phyloP scores from a whole-genome alignment of 2,329 filamentous ascomycete genomes.

The Penicillium psychrosexuale region DNA sequence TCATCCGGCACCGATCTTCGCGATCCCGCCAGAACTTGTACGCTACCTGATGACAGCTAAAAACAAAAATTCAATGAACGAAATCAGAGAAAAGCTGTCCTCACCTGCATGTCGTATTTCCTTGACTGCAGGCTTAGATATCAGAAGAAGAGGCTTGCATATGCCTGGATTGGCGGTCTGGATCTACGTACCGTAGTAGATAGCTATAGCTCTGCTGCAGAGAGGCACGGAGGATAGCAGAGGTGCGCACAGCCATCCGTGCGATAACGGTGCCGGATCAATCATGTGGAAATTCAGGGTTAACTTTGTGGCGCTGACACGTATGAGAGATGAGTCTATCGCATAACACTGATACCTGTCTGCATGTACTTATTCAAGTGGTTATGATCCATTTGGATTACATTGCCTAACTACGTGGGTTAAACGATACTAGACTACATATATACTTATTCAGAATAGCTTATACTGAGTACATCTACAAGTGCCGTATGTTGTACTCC shows the following conservation, averaged over 20 bases:
- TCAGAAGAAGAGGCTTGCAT: conserved; percentile 13
- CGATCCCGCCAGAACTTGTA: conserved; percentile 18
- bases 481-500: background rate
- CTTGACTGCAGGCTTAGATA: background rate
- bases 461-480: background rate
- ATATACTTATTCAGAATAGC: background rate
- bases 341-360: background rate
- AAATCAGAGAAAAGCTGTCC: conserved; percentile 3
- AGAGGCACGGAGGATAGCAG: background rate
- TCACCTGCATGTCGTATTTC: conserved; percentile 7
- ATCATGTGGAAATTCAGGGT: conserved; percentile 14
- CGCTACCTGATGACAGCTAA: conserved; percentile 16
- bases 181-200: background rate
- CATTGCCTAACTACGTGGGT: background rate
- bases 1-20: background rate
- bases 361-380: conserved; percentile 1
- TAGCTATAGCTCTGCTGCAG: conserved; percentile 9
- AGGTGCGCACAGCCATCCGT: conserved; percentile 12
- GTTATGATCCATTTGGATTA: background rate
- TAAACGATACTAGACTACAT: background rate
- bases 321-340: conserved; percentile 12
- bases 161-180: conserved; percentile 21
- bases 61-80: conserved; percentile 12
- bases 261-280: conserved; percentile 12
- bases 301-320: conserved; percentile 27